Percentiles rank a stretch among this genome's conserved stretches.
phyloP scores from a whole-genome alignment of 768 basidiomycete genomes.

The Kwoniella mangroviensis region DNA sequence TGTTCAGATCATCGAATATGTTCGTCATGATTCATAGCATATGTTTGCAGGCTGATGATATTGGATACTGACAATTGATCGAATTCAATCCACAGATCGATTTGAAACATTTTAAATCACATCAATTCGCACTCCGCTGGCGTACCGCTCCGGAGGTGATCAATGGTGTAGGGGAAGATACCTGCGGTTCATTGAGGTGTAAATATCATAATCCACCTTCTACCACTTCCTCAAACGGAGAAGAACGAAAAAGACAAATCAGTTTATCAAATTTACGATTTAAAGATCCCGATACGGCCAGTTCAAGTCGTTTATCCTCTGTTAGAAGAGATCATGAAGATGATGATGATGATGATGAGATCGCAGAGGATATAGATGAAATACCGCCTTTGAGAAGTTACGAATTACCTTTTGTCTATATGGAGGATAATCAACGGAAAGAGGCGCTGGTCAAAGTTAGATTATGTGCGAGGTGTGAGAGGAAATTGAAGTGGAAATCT shows the following conservation, averaged over 20 bases:
- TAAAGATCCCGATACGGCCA: constrained; percentile 7
- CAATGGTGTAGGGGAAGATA: constrained; percentile 78
- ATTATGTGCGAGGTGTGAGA: constrained; percentile 74
- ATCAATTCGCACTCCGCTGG: constrained; percentile 91
- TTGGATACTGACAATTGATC: too few relatives aligned
- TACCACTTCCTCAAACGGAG: background rate
- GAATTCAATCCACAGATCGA: constrained; percentile 60
- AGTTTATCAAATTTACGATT: constrained; percentile 5
- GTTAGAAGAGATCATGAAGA: background rate
- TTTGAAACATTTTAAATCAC: constrained; percentile 93
- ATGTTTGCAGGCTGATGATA: too few relatives aligned
- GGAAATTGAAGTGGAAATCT: constrained; percentile 76
- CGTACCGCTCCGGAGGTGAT: constrained; percentile 89
- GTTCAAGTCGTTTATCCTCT: background rate
- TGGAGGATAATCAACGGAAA: constrained; percentile 75
- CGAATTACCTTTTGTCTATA: constrained; percentile 88
- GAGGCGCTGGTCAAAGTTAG: constrained; percentile 89
- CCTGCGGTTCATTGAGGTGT: constrained; percentile 89
- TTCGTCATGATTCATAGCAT: too few relatives aligned
- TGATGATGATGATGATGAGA: constrained; percentile 2
- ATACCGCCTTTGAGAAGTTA: constrained; percentile 67
- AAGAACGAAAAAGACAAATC: background rate
- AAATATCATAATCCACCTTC: constrained; percentile 63
- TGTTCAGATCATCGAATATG: too few relatives aligned
- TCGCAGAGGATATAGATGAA: constrained; percentile 9